Conservation (phyloP, 2,329 filamentous ascomycete species). For the Nakataea oryzae region DNA sequence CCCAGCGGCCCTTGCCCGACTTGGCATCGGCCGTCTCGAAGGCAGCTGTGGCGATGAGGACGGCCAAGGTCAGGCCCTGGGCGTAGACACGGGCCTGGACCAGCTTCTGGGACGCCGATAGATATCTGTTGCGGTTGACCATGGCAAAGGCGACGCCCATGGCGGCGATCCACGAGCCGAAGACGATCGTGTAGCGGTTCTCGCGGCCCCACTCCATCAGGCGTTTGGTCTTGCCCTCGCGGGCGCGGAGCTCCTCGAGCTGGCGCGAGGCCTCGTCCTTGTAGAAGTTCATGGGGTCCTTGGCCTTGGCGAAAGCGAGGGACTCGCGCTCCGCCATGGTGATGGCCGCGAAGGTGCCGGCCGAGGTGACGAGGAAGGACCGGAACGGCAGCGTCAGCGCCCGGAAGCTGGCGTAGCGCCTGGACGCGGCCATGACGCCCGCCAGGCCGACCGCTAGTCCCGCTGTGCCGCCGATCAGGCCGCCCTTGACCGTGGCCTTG, state of each 20-base stretch:
- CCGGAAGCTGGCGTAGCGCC: slow-evolving; percentile 69
- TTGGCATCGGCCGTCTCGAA: slow-evolving; percentile 74
- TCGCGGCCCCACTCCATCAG: slow-evolving; percentile 63
- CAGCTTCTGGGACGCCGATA: slow-evolving; percentile 72
- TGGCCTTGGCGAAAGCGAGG: slow-evolving; percentile 54
- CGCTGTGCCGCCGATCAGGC: slow-evolving; percentile 58
- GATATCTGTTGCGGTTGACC: slow-evolving; percentile 67
- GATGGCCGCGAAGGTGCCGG: slow-evolving; percentile 78
- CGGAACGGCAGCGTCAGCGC: slow-evolving; percentile 81
- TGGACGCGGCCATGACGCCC: slow-evolving; percentile 57
- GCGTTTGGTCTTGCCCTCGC: slow-evolving; percentile 47
- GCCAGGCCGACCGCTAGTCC: slow-evolving; percentile 58
- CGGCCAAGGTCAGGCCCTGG: slow-evolving; percentile 76
- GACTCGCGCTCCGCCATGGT: slow-evolving; percentile 68
- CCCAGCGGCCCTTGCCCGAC: slow-evolving; percentile 67
- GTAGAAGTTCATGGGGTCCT: slow-evolving; percentile 60
- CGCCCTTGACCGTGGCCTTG: slow-evolving; percentile 68
- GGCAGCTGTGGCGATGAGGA: slow-evolving; percentile 70
- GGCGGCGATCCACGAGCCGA: slow-evolving; percentile 68
- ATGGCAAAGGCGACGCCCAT: slow-evolving; percentile 67
- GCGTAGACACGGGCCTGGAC: slow-evolving; percentile 94
- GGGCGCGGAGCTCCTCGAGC: slow-evolving; percentile 39
- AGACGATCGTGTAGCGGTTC: slow-evolving; percentile 82
- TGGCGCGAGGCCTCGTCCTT: slow-evolving; percentile 50
- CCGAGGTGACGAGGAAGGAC: slow-evolving; percentile 76